A percentile compares a stretch with the other conserved stretches of the same genome.
phyloP scores from a whole-genome alignment of 768 basidiomycete species.

The Collybiopsis luxurians region DNA sequence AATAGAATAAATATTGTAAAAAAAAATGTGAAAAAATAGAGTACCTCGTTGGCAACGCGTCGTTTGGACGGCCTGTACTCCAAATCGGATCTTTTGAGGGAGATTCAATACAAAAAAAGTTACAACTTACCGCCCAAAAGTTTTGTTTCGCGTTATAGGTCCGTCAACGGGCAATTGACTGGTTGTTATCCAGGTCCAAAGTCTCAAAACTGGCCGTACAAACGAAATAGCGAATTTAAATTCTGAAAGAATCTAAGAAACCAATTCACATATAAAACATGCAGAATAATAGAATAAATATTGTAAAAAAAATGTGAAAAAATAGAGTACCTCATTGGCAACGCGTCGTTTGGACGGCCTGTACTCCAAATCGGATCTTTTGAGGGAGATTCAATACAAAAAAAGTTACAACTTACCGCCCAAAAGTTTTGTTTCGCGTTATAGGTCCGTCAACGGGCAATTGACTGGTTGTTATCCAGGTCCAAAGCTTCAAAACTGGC shows the following conservation, averaged over 20 bases:
- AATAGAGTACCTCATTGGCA: slow-evolving; percentile 1
- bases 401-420: slow-evolving; percentile 1
- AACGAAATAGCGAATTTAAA: background rate
- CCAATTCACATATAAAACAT: no score
- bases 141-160: background rate
- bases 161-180: background rate
- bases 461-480: background rate
- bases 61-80: background rate
- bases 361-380: slow-evolving; percentile 5
- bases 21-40: slow-evolving; percentile 1
- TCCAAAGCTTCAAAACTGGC: background rate
- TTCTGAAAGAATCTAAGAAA: background rate
- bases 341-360: background rate
- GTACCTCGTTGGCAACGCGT: slow-evolving; percentile 3
- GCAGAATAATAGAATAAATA: no score
- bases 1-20: slow-evolving; percentile 15
- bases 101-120: background rate
- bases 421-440: background rate
- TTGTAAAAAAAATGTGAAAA: slow-evolving; percentile 2
- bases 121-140: slow-evolving; percentile 1
- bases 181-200: background rate
- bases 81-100: slow-evolving; percentile 5
- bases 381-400: background rate
- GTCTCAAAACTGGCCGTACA: background rate
- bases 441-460: background rate